A percentile compares a stretch with the other conserved stretches of the same genome.
These are phyloP conservation scores for Leishmania major DNA, from an alignment of 208 protist species.

Conservation along the genomic window DNA sequence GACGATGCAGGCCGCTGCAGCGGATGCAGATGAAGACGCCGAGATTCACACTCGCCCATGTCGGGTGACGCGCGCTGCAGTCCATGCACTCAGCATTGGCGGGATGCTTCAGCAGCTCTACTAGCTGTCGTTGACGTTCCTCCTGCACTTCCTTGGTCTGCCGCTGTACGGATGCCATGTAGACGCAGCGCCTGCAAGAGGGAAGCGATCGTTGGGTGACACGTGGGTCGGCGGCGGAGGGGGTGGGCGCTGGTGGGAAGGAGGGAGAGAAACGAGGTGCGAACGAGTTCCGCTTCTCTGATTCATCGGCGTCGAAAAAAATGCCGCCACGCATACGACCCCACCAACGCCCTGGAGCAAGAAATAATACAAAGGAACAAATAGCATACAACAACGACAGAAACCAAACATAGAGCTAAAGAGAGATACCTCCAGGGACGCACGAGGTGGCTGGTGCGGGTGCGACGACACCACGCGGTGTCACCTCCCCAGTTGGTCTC, in stretches of 20 bases:
- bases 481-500: neutral
- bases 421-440: neutral
- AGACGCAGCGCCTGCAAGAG: neutral
- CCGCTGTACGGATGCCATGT: slow-evolving; percentile 43
- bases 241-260: neutral
- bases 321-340: neutral
- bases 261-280: neutral
- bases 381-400: neutral
- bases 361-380: neutral
- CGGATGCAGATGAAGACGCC: slow-evolving; percentile 91
- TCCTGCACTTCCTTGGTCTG: slow-evolving; percentile 56
- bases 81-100: slow-evolving; percentile 82
- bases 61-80: slow-evolving; percentile 66
- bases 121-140: slow-evolving; percentile 31
- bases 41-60: slow-evolving; percentile 79
- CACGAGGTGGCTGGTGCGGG: neutral
- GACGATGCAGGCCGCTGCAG: slow-evolving; percentile 91
- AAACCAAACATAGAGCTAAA: neutral
- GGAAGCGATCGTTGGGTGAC: too few species aligned
- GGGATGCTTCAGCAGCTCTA: slow-evolving; percentile 41
- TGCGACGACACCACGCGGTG: neutral
- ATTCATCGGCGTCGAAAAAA: neutral
- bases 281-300: neutral
- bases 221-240: neutral
- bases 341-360: neutral